Evolutionary conservation across 192 early-diverging fungal species (phyloP).

Genomic region (Neocallimastix lanati): DNA sequence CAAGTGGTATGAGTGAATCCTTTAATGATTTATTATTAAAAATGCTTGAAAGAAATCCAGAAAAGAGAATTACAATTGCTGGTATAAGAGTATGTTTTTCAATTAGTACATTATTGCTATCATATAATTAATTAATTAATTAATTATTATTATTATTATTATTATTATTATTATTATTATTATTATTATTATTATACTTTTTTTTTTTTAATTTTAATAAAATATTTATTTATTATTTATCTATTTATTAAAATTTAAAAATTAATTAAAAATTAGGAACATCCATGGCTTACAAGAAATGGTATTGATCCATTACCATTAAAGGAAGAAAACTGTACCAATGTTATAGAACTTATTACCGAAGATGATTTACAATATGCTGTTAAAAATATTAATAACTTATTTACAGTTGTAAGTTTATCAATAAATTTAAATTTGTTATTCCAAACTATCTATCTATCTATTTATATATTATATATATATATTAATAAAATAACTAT

Average conservation of each 20-base stretch:
- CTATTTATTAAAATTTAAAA: not conserved
- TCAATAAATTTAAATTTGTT: constrained; percentile 19
- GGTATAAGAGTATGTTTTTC: constrained; percentile 31
- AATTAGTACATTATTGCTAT: not conserved
- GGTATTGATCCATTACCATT: constrained; percentile 36
- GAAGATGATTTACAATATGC: constrained; percentile 66
- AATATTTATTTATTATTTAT: too few relatives aligned
- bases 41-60: constrained; percentile 69
- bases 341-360: constrained; percentile 59
- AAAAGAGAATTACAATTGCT: constrained; percentile 54
- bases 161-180: too few relatives aligned
- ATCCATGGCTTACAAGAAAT: constrained; percentile 69
- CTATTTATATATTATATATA: too few relatives aligned
- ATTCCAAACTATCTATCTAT: too few relatives aligned
- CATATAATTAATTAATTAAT: too few relatives aligned
- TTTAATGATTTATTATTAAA: constrained; percentile 36
- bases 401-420: constrained; percentile 44
- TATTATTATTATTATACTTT: too few relatives aligned
- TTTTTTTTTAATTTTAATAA: too few relatives aligned
- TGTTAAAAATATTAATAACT: constrained; percentile 39
- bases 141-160: too few relatives aligned
- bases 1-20: constrained; percentile 16
- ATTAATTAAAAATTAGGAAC: constrained; percentile 11
- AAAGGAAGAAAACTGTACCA: constrained; percentile 56
- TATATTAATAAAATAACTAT: too few relatives aligned